A percentile compares a stretch with the other conserved stretches of the same genome.
phyloP scores from a whole-genome alignment of 2,329 filamentous ascomycete species.

The Apiospora phragmitis region DNA sequence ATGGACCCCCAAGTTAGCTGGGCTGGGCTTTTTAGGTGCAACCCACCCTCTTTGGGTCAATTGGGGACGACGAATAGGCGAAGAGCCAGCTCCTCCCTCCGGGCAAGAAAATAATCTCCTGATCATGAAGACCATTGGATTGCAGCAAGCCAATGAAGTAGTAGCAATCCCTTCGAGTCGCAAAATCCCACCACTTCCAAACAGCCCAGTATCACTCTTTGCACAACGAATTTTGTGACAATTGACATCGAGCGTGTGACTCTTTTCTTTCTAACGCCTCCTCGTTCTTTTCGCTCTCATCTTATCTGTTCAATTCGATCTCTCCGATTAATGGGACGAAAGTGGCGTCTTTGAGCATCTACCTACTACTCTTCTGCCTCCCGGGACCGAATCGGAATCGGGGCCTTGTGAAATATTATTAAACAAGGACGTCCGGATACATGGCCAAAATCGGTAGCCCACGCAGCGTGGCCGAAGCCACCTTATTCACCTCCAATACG shows the following conservation, averaged over 20 bases:
- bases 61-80: neutral
- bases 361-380: neutral
- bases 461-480: constrained; percentile 76
- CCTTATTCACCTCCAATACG: constrained; percentile 71
- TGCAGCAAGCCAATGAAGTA: neutral
- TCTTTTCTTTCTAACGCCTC: neutral
- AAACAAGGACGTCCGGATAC: neutral
- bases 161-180: neutral
- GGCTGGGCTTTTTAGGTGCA: neutral
- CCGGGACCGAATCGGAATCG: neutral
- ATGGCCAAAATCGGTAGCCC: constrained; percentile 37
- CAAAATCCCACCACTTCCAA: neutral
- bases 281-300: neutral
- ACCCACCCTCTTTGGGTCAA: neutral
- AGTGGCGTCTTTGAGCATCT: neutral
- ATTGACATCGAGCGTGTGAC: neutral
- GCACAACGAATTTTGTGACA: neutral
- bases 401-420: neutral
- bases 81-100: neutral
- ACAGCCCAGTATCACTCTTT: neutral
- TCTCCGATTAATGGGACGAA: neutral
- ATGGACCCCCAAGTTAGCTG: neutral
- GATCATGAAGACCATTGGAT: neutral
- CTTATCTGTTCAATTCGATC: neutral
- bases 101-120: constrained; percentile 6